A percentile compares a stretch with the other conserved stretches of the same genome.
Evolutionary conservation across 805 yeast species (phyloP).

Genomic region (Cyberlindnera nakhonratchasimensis): DNA sequence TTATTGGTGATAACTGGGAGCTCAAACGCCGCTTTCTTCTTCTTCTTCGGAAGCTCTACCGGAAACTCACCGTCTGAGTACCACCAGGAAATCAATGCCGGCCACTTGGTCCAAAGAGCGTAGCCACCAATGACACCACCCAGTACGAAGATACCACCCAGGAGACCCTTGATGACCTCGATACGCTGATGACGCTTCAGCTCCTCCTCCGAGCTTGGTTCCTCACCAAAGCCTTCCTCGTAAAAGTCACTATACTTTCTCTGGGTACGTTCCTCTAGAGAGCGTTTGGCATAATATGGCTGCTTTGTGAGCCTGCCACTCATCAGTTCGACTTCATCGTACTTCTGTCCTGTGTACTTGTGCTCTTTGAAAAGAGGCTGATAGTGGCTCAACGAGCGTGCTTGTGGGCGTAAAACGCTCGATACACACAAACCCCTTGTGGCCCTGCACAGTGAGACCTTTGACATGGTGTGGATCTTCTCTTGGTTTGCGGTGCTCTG

Average conservation of each 20-base stretch:
- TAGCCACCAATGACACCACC: conserved; percentile 20
- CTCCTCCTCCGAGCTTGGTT: conserved; percentile 20
- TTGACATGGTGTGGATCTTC: too few relatives aligned
- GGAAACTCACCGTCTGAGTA: conserved; percentile 23
- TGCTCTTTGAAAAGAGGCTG: not conserved
- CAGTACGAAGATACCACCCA: conserved; percentile 15
- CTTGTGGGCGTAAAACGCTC: not conserved
- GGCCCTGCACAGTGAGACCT: not conserved
- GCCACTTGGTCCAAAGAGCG: conserved; percentile 21
- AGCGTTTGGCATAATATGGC: conserved; percentile 30
- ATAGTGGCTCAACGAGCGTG: not conserved
- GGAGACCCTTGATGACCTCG: conserved; percentile 22
- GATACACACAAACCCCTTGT: not conserved
- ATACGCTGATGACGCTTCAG: conserved; percentile 15
- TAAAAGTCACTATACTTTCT: conserved; percentile 4
- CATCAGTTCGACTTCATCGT: conserved; percentile 34
- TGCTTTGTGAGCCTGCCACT: conserved; percentile 26
- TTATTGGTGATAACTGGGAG: conserved; percentile 32
- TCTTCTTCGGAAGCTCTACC: conserved; percentile 21
- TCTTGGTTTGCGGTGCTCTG: too few relatives aligned
- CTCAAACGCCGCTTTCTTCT: conserved; percentile 24
- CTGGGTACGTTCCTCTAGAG: conserved; percentile 10
- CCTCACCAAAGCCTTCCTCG: conserved; percentile 7
- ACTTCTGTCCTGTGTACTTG: conserved; percentile 9
- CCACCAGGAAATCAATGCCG: conserved; percentile 33